Evolutionary conservation across 371 early-diverging fungal genomes (phyloP).

Genomic region (Mucor mucedo): DNA sequence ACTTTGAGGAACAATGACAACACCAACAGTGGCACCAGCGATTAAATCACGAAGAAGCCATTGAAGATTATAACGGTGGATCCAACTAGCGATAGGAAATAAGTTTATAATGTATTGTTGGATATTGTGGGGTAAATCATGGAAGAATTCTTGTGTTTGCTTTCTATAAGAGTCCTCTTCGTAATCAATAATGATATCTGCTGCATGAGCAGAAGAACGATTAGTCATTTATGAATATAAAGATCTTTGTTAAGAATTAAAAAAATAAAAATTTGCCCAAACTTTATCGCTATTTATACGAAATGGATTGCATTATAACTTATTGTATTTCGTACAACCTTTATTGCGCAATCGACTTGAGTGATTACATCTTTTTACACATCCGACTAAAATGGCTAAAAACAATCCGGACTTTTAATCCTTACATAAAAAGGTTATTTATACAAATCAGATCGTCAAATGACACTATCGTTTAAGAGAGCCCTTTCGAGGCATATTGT

Average conservation of each 20-base stretch:
- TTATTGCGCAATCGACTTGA: slow-evolving; percentile 44
- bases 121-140: slow-evolving; percentile 36
- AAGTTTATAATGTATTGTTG: slow-evolving; percentile 42
- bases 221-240: neutral
- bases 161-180: slow-evolving; percentile 35
- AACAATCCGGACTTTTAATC: slow-evolving; percentile 1
- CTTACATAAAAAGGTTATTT: neutral
- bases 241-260: neutral
- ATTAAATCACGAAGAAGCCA: slow-evolving; percentile 87
- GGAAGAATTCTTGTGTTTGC: slow-evolving; percentile 33
- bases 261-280: neutral
- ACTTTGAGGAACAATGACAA: slow-evolving; percentile 85
- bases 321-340: slow-evolving; percentile 10
- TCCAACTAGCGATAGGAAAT: slow-evolving; percentile 77
- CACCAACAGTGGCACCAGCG: slow-evolving; percentile 86
- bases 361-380: slow-evolving; percentile 37
- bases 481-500: no score
- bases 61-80: slow-evolving; percentile 70
- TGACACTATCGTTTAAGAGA: no score
- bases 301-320: slow-evolving; percentile 2
- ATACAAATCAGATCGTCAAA: neutral
- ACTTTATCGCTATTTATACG: slow-evolving; percentile 11
- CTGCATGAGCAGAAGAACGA: slow-evolving; percentile 7
- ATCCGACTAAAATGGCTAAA: neutral
- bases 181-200: slow-evolving; percentile 49